Conservation (phyloP, 345 rosid species). For the Abelmoschus esculentus region DNA sequence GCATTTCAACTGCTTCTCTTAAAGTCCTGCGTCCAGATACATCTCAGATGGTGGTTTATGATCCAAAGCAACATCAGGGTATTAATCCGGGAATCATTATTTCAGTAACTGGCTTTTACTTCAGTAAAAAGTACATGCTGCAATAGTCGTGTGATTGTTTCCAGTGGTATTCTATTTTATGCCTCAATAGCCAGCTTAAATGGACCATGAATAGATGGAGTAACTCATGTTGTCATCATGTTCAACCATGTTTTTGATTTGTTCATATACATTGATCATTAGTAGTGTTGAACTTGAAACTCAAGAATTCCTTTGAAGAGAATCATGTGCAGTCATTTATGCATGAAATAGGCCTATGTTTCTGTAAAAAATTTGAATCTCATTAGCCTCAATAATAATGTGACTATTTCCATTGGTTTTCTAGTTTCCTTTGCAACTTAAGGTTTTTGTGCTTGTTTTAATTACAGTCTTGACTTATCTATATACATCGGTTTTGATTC, state of each 20-base stretch:
- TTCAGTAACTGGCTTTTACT: neutral
- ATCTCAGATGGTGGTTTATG: slow-evolving; percentile 61
- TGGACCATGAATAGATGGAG: neutral
- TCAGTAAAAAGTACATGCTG: neutral
- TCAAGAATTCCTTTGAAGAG: neutral
- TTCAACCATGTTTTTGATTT: no score
- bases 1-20: slow-evolving; percentile 35
- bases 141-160: neutral
- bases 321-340: neutral
- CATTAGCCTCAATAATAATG: neutral
- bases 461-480: neutral
- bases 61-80: slow-evolving; percentile 72
- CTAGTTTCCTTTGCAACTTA: neutral
- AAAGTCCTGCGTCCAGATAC: slow-evolving; percentile 59
- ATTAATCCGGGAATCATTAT: slow-evolving; percentile 8
- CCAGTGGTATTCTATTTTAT: neutral
- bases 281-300: neutral
- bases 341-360: neutral
- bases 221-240: neutral
- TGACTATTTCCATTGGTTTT: neutral
- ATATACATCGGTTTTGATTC: neutral
- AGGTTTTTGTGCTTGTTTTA: neutral
- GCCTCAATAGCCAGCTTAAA: neutral
- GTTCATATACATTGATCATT: neutral
- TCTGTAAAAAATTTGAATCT: neutral